Base-by-base conservation (phyloP, 768 basidiomycete genomes). In the Lactarius sp. region DNA sequence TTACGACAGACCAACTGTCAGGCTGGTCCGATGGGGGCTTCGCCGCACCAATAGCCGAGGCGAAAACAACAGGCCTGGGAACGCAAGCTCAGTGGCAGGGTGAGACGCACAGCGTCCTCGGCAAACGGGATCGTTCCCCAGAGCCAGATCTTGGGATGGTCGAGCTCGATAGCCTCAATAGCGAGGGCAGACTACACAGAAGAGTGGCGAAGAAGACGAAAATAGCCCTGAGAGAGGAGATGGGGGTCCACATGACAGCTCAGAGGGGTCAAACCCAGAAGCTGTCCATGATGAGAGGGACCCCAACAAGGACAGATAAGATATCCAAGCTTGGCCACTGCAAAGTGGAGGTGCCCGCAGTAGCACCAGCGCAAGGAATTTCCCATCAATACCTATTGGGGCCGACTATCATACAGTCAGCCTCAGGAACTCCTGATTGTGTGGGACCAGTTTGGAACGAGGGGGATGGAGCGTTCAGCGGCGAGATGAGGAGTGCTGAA, bases 261-360 rank as follows among this genome's bases (percentile, higher is more conserved):
- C 42, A 18, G 22, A 53, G 42, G 42, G 42, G 9, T 34, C 14
- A 10, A 34, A 22, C 31, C 59, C 20, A 5, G 46, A 44, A 16
- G n/a, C 33, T n/a, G 34, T 36, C 33, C 18, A 37, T n/a, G 22
- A 37, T n/a, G 22, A 7, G 16, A n/a, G 4, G 10, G 60, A 61
- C 44, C 60, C 52, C 52, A 47, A 22, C 2, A 0, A 1, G 0
- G 0, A 0, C 1, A 20, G 14, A 16, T 0, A 0, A 8, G 0
- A 54, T 4, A 53, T 61, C 60, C 60, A 54, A 47, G 52, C 52
- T 36, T 31, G 60, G 52, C 16, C 34, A 31, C 42, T 0, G 2
- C 34, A 6, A 20, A 18, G n/a, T 14, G 5, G 52, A 60, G 42
- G 12, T 18, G 7, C 42, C 13, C 20, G 52, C 31, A 14, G 60